These are phyloP conservation scores for Collybia mongolica DNA, from an alignment of 768 basidiomycete species.

Conservation along the genomic window DNA sequence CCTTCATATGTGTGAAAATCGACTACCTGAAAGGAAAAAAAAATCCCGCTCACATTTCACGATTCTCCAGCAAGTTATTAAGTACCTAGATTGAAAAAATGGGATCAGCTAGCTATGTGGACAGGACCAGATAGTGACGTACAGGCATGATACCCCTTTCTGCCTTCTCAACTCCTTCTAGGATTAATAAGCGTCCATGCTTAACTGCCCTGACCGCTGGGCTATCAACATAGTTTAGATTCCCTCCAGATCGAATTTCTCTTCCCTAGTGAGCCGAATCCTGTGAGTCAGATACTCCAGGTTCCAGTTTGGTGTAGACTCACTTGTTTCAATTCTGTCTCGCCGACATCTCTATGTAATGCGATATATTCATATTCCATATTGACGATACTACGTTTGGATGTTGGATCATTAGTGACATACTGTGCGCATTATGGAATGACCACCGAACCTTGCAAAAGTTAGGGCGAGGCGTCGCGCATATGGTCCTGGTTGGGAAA, in stretches of 20 bases:
- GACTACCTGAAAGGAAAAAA: background rate
- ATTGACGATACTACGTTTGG: conserved; percentile 50
- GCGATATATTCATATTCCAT: conserved; percentile 69
- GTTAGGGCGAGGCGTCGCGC: conserved; percentile 61
- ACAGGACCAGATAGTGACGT: conserved; percentile 16
- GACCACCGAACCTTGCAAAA: conserved; percentile 48
- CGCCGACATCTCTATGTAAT: conserved; percentile 67
- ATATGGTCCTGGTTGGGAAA: conserved; percentile 68
- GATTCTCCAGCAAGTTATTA: conserved; percentile 67
- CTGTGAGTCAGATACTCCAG: background rate
- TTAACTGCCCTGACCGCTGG: conserved; percentile 67
- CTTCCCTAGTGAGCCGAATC: conserved; percentile 37
- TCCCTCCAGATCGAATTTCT: conserved; percentile 61
- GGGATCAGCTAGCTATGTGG: background rate
- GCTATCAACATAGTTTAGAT: conserved; percentile 66
- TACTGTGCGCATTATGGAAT: background rate
- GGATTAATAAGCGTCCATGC: conserved; percentile 59
- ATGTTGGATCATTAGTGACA: background rate
- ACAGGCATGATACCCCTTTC: conserved; percentile 75
- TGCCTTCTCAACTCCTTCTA: conserved; percentile 73
- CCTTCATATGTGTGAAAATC: conserved; percentile 26
- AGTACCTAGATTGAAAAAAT: conserved; percentile 35
- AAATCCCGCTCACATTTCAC: conserved; percentile 52
- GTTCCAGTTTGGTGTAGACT: conserved; percentile 1
- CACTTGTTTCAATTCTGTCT: conserved; percentile 69